Evolutionary conservation across 2,329 filamentous ascomycete species (phyloP).

Genomic region (Alternaria longipes): DNA sequence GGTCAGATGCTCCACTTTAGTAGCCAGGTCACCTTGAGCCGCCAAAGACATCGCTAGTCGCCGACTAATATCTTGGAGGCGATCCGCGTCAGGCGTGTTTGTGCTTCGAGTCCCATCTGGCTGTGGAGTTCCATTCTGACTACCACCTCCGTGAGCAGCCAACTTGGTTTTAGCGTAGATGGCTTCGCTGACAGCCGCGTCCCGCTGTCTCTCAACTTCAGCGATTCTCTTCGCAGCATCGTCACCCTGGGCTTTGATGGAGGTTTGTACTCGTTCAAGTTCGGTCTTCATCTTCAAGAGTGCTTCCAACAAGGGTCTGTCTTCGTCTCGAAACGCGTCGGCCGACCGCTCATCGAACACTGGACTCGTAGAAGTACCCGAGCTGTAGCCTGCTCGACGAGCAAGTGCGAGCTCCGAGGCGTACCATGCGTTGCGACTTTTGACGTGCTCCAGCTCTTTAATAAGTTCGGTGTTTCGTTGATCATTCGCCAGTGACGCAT

Average conservation of each 20-base stretch:
- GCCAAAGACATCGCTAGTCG: constrained; percentile 85
- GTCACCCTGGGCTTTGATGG: constrained; percentile 87
- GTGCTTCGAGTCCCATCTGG: constrained; percentile 65
- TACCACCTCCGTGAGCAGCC: constrained; percentile 78
- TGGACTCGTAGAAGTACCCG: constrained; percentile 74
- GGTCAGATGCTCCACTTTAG: constrained; percentile 73
- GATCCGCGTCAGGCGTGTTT: constrained; percentile 70
- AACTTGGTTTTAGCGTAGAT: constrained; percentile 94
- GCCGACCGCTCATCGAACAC: constrained; percentile 77
- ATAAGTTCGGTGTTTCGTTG: constrained; percentile 75
- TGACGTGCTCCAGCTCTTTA: constrained; percentile 85
- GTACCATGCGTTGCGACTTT: constrained; percentile 95
- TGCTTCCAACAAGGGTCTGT: constrained; percentile 90
- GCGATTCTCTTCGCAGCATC: constrained; percentile 89
- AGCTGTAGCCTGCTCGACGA: constrained; percentile 85
- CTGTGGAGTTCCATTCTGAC: constrained; percentile 66
- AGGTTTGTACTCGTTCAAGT: constrained; percentile 85
- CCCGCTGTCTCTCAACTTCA: constrained; percentile 92
- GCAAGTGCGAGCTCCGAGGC: constrained; percentile 93
- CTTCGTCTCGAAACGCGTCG: constrained; percentile 89
- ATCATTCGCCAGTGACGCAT: constrained; percentile 68
- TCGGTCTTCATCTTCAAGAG: constrained; percentile 91
- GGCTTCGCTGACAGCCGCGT: constrained; percentile 92
- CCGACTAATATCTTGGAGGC: constrained; percentile 77
- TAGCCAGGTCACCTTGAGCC: constrained; percentile 80